These are phyloP conservation scores for Nyssa sinensis DNA, from an alignment of 148 eudicot genomes.

Conservation along the genomic window DNA sequence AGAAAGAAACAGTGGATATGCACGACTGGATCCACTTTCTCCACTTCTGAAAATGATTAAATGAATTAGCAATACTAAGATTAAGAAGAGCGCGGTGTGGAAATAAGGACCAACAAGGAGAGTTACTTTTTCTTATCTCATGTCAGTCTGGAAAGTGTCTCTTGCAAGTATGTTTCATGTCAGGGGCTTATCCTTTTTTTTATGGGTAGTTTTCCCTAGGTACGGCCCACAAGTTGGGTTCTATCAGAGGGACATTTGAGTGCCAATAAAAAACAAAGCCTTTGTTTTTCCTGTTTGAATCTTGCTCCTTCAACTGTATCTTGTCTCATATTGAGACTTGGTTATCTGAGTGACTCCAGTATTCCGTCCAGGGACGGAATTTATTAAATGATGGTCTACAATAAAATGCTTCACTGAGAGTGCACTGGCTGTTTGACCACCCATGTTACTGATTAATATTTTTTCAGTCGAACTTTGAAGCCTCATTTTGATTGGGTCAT, in stretches of 20 bases:
- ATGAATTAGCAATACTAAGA: too few relatives aligned
- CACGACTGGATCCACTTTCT: too few relatives aligned
- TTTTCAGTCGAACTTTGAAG: not conserved
- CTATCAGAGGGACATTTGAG: not conserved
- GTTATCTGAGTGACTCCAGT: not conserved
- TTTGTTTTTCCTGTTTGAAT: slow-evolving; percentile 2
- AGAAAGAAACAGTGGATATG: too few relatives aligned
- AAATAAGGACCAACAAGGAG: not conserved
- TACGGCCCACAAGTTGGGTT: too few relatives aligned
- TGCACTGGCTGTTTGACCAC: not conserved
- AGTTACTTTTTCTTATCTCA: not conserved
- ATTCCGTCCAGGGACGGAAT: not conserved
- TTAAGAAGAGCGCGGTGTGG: not conserved
- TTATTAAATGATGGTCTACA: not conserved
- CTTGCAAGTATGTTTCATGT: not conserved
- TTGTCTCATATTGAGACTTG: slow-evolving; percentile 3
- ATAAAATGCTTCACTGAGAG: not conserved
- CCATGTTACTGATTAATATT: not conserved
- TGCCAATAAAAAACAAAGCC: not conserved
- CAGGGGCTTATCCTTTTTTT: too few relatives aligned
- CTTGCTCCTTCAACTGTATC: not conserved
- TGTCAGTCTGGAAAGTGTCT: not conserved
- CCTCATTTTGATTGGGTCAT: not conserved
- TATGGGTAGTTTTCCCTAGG: too few relatives aligned
- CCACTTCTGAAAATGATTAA: too few relatives aligned